These are phyloP conservation scores for Laburnicola sp. DNA, from an alignment of 2,329 filamentous ascomycete genomes.

Conservation along the genomic window DNA sequence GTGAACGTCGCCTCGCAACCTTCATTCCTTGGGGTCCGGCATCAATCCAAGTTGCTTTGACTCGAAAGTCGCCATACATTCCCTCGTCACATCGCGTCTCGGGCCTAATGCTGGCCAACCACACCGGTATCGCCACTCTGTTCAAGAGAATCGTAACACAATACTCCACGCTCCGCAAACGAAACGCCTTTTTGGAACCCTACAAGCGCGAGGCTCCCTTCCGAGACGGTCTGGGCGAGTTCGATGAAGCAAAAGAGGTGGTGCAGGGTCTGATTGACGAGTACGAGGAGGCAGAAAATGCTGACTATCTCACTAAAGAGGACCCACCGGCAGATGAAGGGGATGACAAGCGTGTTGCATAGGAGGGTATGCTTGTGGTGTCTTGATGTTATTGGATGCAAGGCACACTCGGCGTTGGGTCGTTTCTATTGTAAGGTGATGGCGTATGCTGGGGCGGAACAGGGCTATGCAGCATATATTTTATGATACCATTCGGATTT, in stretches of 20 bases:
- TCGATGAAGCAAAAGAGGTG: slow-evolving; percentile 90
- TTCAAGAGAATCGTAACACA: slow-evolving; percentile 93
- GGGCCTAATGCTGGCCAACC: slow-evolving; percentile 96
- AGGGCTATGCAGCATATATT: not conserved
- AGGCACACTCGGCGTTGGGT: too few species aligned
- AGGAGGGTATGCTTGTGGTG: slow-evolving; percentile 4
- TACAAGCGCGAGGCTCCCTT: slow-evolving; percentile 98
- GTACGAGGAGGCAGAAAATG: slow-evolving; percentile 92
- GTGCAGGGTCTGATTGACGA: slow-evolving; percentile 89
- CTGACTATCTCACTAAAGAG: slow-evolving; percentile 82
- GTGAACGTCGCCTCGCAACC: slow-evolving; percentile 87
- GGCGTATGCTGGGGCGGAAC: not conserved
- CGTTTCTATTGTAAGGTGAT: not conserved
- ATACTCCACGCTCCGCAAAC: slow-evolving; percentile 92
- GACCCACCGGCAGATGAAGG: slow-evolving; percentile 48
- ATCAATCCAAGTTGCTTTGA: slow-evolving; percentile 94
- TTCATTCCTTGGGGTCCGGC: slow-evolving; percentile 99
- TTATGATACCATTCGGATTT: slow-evolving; percentile 9
- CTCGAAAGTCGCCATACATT: slow-evolving; percentile 94
- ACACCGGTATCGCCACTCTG: slow-evolving; percentile 94
- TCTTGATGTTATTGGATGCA: too few species aligned
- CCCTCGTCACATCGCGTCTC: slow-evolving; percentile 93
- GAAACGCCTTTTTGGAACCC: slow-evolving; percentile 92
- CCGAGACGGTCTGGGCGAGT: slow-evolving; percentile 86
- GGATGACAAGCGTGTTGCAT: slow-evolving; percentile 35